Percentiles rank a stretch among this genome's conserved stretches.
Conservation (phyloP, 352 stramenopile genomes). For the Thraustotheca clavata region DNA sequence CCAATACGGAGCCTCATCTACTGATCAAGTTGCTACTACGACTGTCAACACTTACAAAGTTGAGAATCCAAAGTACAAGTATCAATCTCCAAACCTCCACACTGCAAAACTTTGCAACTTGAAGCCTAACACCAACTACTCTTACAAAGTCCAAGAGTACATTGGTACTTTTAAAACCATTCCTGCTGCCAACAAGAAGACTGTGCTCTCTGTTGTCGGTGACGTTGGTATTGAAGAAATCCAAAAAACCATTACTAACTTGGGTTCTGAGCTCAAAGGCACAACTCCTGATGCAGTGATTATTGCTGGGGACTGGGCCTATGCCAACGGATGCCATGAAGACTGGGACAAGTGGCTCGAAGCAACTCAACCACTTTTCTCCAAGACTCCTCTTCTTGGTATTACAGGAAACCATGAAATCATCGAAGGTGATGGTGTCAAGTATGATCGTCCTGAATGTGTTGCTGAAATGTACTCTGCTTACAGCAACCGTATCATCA, state of each 20-base stretch:
- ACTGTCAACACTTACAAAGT: conserved; percentile 32
- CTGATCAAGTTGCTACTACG: conserved; percentile 20
- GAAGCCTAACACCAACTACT: conserved; percentile 32
- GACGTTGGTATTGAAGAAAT: conserved; percentile 17
- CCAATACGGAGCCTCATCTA: not conserved
- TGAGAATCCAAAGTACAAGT: conserved; percentile 34
- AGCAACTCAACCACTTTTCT: conserved; percentile 38
- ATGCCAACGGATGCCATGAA: conserved; percentile 48
- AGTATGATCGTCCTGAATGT: not conserved
- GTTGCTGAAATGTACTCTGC: conserved; percentile 34
- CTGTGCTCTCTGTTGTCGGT: conserved; percentile 32
- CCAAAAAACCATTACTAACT: not conserved
- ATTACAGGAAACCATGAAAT: conserved; percentile 67
- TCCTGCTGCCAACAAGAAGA: conserved; percentile 30
- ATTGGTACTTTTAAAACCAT: conserved; percentile 28
- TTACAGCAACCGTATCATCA: conserved; percentile 44
- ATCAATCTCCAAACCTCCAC: conserved; percentile 38
- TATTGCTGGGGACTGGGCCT: conserved; percentile 51
- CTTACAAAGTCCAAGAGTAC: conserved; percentile 34
- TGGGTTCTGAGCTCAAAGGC: conserved; percentile 21
- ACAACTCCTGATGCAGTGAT: conserved; percentile 35
- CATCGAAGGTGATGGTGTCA: conserved; percentile 29
- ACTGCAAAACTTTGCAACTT: conserved; percentile 38
- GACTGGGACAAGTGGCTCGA: conserved; percentile 63
- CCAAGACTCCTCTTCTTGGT: conserved; percentile 34